Percentiles rank a stretch among this genome's conserved stretches.
Conservation (phyloP, 2,329 filamentous ascomycete genomes). For the Alternaria incomplexa region DNA sequence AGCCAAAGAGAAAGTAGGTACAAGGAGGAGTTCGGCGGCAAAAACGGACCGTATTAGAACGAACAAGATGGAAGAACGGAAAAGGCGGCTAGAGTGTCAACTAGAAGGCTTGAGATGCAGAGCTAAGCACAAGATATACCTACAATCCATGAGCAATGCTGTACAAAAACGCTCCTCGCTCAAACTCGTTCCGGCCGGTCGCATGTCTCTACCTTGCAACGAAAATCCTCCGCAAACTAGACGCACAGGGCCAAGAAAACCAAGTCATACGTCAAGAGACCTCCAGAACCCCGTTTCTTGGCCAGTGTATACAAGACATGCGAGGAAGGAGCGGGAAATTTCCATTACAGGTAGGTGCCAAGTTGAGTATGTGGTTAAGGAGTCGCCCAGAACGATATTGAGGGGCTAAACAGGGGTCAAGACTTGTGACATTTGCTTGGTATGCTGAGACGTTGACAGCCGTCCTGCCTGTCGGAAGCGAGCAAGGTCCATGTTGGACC, state of each 20-base stretch:
- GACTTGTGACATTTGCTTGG: slow-evolving; percentile 32
- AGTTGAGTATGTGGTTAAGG: slow-evolving; percentile 1
- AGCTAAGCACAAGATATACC: slow-evolving; percentile 23
- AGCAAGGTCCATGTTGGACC: background rate
- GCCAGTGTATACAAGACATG: slow-evolving; percentile 11
- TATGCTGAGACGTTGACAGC: slow-evolving; percentile 5
- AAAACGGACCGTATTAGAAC: background rate
- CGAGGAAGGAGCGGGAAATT: slow-evolving; percentile 10
- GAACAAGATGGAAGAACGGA: slow-evolving; percentile 3
- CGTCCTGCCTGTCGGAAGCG: background rate
- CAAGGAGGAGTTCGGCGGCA: background rate
- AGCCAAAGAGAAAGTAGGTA: slow-evolving; percentile 11
- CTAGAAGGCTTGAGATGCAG: background rate
- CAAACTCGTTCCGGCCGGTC: background rate
- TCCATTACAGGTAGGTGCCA: slow-evolving; percentile 13
- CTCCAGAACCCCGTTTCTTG: slow-evolving; percentile 16
- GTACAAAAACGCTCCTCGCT: background rate
- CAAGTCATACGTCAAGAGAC: slow-evolving; percentile 35
- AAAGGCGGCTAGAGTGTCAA: background rate
- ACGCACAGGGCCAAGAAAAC: slow-evolving; percentile 30
- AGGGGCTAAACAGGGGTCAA: slow-evolving; percentile 20
- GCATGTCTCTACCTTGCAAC: background rate
- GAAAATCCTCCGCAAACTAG: slow-evolving; percentile 5
- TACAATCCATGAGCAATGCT: background rate
- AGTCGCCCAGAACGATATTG: slow-evolving; percentile 15